Evolutionary conservation across 164 flowering plant genomes (phyloP).

Genomic region (Santalum album): DNA sequence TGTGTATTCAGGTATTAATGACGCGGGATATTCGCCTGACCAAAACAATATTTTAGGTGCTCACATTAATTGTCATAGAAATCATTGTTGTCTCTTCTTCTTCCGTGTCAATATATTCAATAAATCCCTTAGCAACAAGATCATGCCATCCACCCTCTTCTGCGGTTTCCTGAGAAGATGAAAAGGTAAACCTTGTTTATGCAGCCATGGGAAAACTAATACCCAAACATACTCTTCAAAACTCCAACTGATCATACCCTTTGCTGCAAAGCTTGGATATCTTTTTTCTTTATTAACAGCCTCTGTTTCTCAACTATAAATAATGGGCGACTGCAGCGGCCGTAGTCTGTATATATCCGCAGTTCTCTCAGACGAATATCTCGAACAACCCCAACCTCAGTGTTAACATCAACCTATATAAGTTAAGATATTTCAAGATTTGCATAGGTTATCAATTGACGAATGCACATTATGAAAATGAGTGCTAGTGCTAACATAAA

Average conservation of each 20-base stretch:
- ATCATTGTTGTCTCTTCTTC: slow-evolving; percentile 99
- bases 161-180: slow-evolving; percentile 47
- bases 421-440: background rate
- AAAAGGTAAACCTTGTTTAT: background rate
- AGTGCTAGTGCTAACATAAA: too few species aligned
- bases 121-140: slow-evolving; percentile 82
- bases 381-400: slow-evolving; percentile 96
- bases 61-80: slow-evolving; percentile 90
- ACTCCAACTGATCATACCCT: slow-evolving; percentile 40
- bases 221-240: background rate
- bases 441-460: background rate
- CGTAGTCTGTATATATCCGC: slow-evolving; percentile 94
- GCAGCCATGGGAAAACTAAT: background rate
- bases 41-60: slow-evolving; percentile 12
- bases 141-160: slow-evolving; percentile 97
- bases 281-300: slow-evolving; percentile 80
- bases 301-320: slow-evolving; percentile 93
- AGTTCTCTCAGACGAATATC: slow-evolving; percentile 86
- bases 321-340: slow-evolving; percentile 97
- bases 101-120: slow-evolving; percentile 92
- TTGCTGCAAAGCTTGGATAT: slow-evolving; percentile 73
- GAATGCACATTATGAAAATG: background rate
- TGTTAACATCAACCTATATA: slow-evolving; percentile 92
- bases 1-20: too few species aligned
- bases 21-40: background rate